A percentile compares a stretch with the other conserved stretches of the same genome.
Evolutionary conservation across 2,329 filamentous ascomycete species (phyloP).

Genomic region (Penicillium sp.): DNA sequence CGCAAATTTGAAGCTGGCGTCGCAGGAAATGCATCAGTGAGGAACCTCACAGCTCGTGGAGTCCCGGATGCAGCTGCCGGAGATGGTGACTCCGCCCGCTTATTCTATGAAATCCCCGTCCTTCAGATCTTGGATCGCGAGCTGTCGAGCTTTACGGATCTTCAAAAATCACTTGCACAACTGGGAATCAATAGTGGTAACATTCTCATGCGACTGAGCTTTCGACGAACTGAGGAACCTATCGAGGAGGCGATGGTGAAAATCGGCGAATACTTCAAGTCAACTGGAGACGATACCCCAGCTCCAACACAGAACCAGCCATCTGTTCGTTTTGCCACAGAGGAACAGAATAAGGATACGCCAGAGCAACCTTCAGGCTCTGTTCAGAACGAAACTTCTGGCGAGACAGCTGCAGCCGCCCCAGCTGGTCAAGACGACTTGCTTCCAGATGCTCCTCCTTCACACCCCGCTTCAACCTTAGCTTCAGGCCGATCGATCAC

Average conservation of each 20-base stretch:
- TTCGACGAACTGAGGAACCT: conserved; percentile 74
- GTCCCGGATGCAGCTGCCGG: conserved; percentile 63
- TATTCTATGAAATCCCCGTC: conserved; percentile 87
- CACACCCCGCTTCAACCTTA: conserved; percentile 30
- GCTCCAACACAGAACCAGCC: conserved; percentile 22
- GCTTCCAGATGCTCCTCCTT: conserved; percentile 18
- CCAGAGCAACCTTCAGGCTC: conserved; percentile 17
- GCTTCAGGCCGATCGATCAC: conserved; percentile 58
- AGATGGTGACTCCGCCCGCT: conserved; percentile 66
- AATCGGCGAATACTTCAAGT: conserved; percentile 75
- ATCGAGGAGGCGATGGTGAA: conserved; percentile 83
- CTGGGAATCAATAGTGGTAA: conserved; percentile 85
- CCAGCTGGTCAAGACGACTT: conserved; percentile 16
- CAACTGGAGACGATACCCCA: conserved; percentile 41
- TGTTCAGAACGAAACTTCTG: conserved; percentile 9
- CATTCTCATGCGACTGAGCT: conserved; percentile 76
- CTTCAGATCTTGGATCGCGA: conserved; percentile 83
- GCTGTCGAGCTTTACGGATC: conserved; percentile 73
- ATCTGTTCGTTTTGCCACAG: conserved; percentile 4
- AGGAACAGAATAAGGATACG: conserved; percentile 7
- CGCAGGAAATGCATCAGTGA: conserved; percentile 61
- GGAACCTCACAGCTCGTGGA: conserved; percentile 85
- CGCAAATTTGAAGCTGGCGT: conserved; percentile 84
- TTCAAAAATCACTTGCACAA: conserved; percentile 87
- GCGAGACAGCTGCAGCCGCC: conserved; percentile 1